Conservation (phyloP, 768 basidiomycete genomes). For the Collybia nuda region DNA sequence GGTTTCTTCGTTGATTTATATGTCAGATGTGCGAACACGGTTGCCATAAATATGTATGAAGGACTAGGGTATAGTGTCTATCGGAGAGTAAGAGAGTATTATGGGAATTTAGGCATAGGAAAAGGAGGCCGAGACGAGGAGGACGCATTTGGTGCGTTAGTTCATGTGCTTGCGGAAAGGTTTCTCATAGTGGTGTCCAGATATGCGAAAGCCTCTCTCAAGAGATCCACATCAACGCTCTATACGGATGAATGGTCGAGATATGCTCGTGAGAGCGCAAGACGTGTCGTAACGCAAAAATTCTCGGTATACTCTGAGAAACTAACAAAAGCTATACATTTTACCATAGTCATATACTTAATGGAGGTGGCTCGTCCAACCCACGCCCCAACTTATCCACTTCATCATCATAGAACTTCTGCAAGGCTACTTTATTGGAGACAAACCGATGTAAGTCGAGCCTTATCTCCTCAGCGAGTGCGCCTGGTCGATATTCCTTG, state of each 20-base stretch:
- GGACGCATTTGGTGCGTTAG: constrained; percentile 81
- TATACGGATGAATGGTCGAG: constrained; percentile 69
- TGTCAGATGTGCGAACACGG: constrained; percentile 82
- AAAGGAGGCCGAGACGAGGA: constrained; percentile 82
- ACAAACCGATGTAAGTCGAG: constrained; percentile 65
- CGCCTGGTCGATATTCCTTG: constrained; percentile 55
- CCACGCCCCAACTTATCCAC: constrained; percentile 41
- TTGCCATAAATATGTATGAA: constrained; percentile 93
- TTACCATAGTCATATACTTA: constrained; percentile 35
- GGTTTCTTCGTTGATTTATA: constrained; percentile 95
- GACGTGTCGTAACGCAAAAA: constrained; percentile 45
- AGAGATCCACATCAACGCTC: constrained; percentile 62
- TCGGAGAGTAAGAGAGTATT: constrained; percentile 87
- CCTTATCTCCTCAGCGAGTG: constrained; percentile 63
- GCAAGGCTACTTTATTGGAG: constrained; percentile 50
- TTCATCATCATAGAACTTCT: constrained; percentile 73
- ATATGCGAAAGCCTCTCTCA: constrained; percentile 75
- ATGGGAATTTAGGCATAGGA: constrained; percentile 73
- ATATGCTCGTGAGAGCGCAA: constrained; percentile 65
- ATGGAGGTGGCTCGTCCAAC: constrained; percentile 55
- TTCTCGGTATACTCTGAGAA: constrained; percentile 7
- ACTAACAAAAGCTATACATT: background rate
- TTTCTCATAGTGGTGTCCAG: constrained; percentile 19
- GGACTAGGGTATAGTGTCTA: constrained; percentile 92
- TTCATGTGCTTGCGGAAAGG: background rate